Evolutionary conservation across 192 early-diverging fungal species (phyloP).

Genomic region (Thamnidium elegans): DNA sequence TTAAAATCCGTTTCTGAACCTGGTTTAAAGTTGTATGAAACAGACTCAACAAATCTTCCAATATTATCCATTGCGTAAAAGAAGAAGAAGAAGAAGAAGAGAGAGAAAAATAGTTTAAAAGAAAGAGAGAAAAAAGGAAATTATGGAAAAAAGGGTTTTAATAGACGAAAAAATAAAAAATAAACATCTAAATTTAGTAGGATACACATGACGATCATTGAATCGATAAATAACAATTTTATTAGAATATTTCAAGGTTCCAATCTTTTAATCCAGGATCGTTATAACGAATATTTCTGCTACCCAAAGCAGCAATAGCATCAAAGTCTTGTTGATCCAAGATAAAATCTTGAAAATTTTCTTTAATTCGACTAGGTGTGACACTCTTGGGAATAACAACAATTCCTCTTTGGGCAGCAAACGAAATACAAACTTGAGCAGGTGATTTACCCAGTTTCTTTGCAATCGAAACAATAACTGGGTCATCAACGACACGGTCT

Average conservation of each 20-base stretch:
- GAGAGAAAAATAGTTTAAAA: not conserved
- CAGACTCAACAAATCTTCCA: slow-evolving; percentile 1
- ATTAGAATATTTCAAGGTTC: slow-evolving; percentile 27
- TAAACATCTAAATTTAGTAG: not conserved
- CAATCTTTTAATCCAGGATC: slow-evolving; percentile 39
- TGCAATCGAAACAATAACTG: slow-evolving; percentile 45
- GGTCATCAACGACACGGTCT: slow-evolving; percentile 32
- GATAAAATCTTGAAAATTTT: slow-evolving; percentile 57
- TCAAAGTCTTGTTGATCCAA: slow-evolving; percentile 44
- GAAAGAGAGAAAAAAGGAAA: not conserved
- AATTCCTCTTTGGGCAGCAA: slow-evolving; percentile 71
- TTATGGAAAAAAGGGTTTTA: not conserved
- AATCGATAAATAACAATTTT: too few relatives aligned
- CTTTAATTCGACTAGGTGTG: slow-evolving; percentile 56
- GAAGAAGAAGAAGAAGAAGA: not conserved
- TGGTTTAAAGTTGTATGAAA: slow-evolving; percentile 14
- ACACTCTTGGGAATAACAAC: slow-evolving; percentile 81
- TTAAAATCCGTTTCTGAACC: slow-evolving; percentile 22
- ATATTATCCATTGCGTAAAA: not conserved
- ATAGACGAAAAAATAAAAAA: not conserved
- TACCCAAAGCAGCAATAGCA: slow-evolving; percentile 35
- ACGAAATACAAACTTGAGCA: slow-evolving; percentile 75
- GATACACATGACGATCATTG: too few relatives aligned
- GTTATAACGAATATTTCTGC: slow-evolving; percentile 41
- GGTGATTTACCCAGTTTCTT: slow-evolving; percentile 61